phyloP scores from a whole-genome alignment of 345 rosid genomes.

The Angophora floribunda region DNA sequence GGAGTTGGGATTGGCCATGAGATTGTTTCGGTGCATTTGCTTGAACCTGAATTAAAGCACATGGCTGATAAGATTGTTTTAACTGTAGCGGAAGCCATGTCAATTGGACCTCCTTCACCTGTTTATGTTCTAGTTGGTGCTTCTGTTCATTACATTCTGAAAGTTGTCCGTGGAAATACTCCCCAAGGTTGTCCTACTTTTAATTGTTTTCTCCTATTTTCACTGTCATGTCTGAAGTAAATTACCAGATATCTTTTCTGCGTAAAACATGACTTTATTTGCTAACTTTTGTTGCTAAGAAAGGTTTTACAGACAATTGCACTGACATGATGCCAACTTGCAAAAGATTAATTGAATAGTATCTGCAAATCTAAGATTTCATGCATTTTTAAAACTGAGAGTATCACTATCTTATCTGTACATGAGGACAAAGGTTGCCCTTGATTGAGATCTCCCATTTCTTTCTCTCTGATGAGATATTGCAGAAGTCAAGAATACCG shows the following conservation, averaged over 20 bases:
- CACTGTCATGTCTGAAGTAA: background rate
- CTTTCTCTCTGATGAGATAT: background rate
- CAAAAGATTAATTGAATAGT: background rate
- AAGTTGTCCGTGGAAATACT: slow-evolving; percentile 66
- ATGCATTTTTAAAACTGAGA: background rate
- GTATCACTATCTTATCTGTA: background rate
- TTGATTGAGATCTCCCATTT: background rate
- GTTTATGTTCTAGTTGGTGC: slow-evolving; percentile 81
- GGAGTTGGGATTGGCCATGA: slow-evolving; percentile 85
- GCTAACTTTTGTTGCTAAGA: background rate
- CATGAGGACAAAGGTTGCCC: background rate
- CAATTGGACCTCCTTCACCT: slow-evolving; percentile 86
- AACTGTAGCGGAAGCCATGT: slow-evolving; percentile 98
- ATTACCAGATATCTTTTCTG: background rate
- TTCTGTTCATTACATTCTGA: slow-evolving; percentile 51
- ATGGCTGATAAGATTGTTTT: slow-evolving; percentile 65
- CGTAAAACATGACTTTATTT: background rate
- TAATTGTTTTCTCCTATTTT: background rate
- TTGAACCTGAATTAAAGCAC: slow-evolving; percentile 57
- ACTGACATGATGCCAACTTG: background rate
- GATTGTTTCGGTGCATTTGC: slow-evolving; percentile 67
- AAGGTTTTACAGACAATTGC: background rate
- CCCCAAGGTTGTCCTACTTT: slow-evolving; percentile 57
- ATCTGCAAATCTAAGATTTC: background rate
- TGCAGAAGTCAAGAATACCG: background rate